phyloP scores from a whole-genome alignment of 2,329 filamentous ascomycete species.

The Aureobasidium zeae region DNA sequence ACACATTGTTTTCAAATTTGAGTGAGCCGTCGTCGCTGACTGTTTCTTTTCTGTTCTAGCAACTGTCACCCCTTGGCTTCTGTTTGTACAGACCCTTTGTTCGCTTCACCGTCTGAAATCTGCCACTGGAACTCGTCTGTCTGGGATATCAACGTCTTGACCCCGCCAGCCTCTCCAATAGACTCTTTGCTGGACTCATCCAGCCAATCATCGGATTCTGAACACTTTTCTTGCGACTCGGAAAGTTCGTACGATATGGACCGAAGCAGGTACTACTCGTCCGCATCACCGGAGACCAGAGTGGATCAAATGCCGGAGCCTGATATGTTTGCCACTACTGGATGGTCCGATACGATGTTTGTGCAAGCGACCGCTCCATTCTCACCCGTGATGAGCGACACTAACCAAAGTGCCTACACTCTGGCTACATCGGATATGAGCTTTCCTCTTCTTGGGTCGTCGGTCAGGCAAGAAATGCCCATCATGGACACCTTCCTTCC shows the following conservation, averaged over 20 bases:
- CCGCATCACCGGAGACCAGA: slow-evolving; percentile 26
- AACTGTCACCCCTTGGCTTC: slow-evolving; percentile 16
- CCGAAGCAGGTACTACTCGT: slow-evolving; percentile 31
- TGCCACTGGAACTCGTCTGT: slow-evolving; percentile 18
- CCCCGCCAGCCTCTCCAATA: slow-evolving; percentile 16
- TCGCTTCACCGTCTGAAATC: slow-evolving; percentile 16
- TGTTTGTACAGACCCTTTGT: slow-evolving; percentile 14
- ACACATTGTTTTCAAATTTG: not conserved
- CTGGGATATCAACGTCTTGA: slow-evolving; percentile 12
- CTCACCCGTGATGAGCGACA: slow-evolving; percentile 14
- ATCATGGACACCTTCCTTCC: not conserved
- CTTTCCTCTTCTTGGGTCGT: slow-evolving; percentile 4
- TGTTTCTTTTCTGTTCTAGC: slow-evolving; percentile 14
- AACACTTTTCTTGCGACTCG: slow-evolving; percentile 13
- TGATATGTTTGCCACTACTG: slow-evolving; percentile 23
- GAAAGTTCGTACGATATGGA: slow-evolving; percentile 33
- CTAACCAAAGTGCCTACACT: slow-evolving; percentile 8
- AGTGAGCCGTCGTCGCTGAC: slow-evolving; percentile 5
- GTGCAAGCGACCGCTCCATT: slow-evolving; percentile 2
- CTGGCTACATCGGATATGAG: slow-evolving; percentile 6
- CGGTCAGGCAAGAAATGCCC: slow-evolving; percentile 3
- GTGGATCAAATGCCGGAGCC: slow-evolving; percentile 26
- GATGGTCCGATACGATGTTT: slow-evolving; percentile 11
- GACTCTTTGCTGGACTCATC: slow-evolving; percentile 10
- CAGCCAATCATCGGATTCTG: slow-evolving; percentile 14